Conservation (phyloP, 768 basidiomycete species). For the Rhizopogon vulgaris region DNA sequence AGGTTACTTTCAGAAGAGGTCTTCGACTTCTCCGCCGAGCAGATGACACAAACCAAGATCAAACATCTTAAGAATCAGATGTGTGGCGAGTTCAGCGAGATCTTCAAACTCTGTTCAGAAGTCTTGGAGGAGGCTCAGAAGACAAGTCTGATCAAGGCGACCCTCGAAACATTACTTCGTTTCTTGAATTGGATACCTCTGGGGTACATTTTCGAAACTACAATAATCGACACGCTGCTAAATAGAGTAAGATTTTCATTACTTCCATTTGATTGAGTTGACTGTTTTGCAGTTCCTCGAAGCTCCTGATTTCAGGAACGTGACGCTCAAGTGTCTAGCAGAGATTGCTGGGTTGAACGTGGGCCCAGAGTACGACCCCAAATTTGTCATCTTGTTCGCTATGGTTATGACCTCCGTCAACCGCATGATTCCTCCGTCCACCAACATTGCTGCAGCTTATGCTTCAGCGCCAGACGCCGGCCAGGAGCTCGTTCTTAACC, state of each 20-base stretch:
- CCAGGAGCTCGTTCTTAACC: conserved; percentile 95
- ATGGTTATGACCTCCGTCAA: conserved; percentile 98
- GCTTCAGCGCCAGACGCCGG: conserved; percentile 84
- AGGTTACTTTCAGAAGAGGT: conserved; percentile 97
- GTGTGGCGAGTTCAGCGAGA: conserved; percentile 95
- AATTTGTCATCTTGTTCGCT: conserved; percentile 95
- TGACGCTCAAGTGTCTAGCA: conserved; percentile 92
- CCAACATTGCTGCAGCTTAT: conserved; percentile 92
- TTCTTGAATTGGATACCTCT: conserved; percentile 99
- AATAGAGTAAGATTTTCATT: conserved; percentile 61
- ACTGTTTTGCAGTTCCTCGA: conserved; percentile 74
- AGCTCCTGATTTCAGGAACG: conserved; percentile 93
- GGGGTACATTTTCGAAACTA: conserved; percentile 98
- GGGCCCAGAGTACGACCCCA: conserved; percentile 94
- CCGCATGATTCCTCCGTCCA: conserved; percentile 93
- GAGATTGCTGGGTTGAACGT: conserved; percentile 95
- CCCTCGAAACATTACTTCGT: conserved; percentile 87
- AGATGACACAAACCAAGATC: conserved; percentile 97
- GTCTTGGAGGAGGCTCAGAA: conserved; percentile 97
- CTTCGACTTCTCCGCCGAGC: conserved; percentile 97
- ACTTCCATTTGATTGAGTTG: conserved; percentile 7
- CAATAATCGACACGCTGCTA: conserved; percentile 89
- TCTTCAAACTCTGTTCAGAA: conserved; percentile 96
- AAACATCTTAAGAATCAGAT: conserved; percentile 97
- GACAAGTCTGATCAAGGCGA: conserved; percentile 88